Evolutionary conservation across 257 asterid species (phyloP).

Genomic region (Nicotiana otophora): DNA sequence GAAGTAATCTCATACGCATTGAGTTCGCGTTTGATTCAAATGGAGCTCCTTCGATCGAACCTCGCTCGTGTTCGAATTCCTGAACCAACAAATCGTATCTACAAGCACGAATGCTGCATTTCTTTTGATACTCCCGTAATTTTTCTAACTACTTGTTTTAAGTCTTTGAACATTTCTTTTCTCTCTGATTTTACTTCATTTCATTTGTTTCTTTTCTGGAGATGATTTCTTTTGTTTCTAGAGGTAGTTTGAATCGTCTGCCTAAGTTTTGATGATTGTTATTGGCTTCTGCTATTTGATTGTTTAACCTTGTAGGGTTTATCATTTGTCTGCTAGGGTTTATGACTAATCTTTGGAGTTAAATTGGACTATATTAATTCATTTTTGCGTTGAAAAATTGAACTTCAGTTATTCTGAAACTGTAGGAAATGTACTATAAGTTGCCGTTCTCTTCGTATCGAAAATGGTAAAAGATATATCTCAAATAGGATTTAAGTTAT

Average conservation of each 20-base stretch:
- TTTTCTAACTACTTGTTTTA: neutral
- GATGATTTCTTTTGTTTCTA: neutral
- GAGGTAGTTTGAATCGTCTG: too few species aligned
- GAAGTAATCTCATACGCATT: too few species aligned
- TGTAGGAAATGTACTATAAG: too few species aligned
- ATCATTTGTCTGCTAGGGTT: neutral
- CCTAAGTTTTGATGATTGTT: neutral
- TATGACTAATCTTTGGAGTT: neutral
- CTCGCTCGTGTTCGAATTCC: constrained; percentile 91
- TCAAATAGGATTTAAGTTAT: too few species aligned
- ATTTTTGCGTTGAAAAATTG: too few species aligned
- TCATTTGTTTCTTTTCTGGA: neutral
- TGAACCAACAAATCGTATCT: constrained; percentile 89
- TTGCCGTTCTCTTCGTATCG: too few species aligned
- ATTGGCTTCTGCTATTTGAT: neutral
- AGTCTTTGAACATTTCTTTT: neutral
- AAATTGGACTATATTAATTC: too few species aligned
- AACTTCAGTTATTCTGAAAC: too few species aligned
- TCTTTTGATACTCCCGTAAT: constrained; percentile 90
- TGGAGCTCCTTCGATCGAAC: constrained; percentile 90
- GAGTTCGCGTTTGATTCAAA: constrained; percentile 5
- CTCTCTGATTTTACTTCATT: neutral
- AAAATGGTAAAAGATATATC: too few species aligned
- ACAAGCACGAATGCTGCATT: constrained; percentile 94
- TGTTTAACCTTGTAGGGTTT: neutral